Evolutionary conservation across 202 grass and related monocot genomes (phyloP).

Genomic region (Saccharum hybrid): DNA sequence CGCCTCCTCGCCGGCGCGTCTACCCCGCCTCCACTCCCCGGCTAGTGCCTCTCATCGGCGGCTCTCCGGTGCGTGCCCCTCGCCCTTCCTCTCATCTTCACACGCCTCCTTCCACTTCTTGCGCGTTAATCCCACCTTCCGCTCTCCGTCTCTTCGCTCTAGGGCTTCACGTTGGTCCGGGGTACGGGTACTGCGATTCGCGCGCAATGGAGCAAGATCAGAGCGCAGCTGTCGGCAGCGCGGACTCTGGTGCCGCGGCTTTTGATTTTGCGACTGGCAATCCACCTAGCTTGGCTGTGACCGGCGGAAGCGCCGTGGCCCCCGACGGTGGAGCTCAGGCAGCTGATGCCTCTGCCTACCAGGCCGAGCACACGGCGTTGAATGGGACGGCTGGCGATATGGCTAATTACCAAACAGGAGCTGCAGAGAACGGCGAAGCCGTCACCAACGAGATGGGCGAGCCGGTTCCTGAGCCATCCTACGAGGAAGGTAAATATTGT

Average conservation of each 20-base stretch:
- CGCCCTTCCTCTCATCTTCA: not conserved
- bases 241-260: constrained; percentile 34
- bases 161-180: constrained; percentile 16
- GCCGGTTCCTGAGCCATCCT: constrained; percentile 55
- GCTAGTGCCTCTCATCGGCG: not conserved
- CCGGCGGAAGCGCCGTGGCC: not conserved
- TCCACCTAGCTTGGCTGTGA: not conserved
- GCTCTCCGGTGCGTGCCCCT: constrained; percentile 9
- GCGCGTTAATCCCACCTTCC: not conserved
- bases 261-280: constrained; percentile 29
- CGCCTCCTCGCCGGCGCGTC: not conserved
- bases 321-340: constrained; percentile 34
- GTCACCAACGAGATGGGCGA: constrained; percentile 45
- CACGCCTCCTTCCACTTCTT: not conserved
- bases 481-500: constrained; percentile 69
- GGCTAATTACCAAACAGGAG: constrained; percentile 56
- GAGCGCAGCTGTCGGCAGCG: constrained; percentile 17
- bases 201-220: constrained; percentile 60
- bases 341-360: constrained; percentile 37
- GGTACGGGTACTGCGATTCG: not conserved
- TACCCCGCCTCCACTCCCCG: not conserved
- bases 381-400: constrained; percentile 60
- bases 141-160: not conserved
- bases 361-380: constrained; percentile 48
- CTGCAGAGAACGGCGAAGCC: constrained; percentile 60